phyloP scores from a whole-genome alignment of 768 basidiomycete species.

The Boletus bicolor region DNA sequence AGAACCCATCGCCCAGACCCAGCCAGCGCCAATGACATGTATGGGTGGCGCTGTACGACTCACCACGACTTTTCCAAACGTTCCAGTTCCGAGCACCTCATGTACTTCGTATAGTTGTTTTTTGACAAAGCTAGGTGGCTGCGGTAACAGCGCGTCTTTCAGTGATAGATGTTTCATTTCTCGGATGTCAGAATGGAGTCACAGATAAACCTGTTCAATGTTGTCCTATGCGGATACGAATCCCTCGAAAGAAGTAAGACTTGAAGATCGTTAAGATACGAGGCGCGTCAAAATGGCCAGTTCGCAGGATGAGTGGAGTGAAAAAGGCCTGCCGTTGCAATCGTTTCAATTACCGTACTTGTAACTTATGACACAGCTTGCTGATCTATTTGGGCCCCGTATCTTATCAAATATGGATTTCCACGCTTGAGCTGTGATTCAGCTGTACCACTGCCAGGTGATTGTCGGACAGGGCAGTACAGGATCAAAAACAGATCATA shows the following conservation, averaged over 20 bases:
- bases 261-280: not conserved
- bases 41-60: slow-evolving; percentile 23
- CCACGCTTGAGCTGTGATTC: not conserved
- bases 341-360: not conserved
- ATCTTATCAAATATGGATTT: slow-evolving; percentile 23
- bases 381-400: not conserved
- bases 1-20: not conserved
- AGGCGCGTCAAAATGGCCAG: not conserved
- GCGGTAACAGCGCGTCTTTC: slow-evolving; percentile 66
- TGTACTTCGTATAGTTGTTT: slow-evolving; percentile 80
- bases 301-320: not conserved
- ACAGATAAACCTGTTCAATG: not conserved
- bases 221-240: not conserved
- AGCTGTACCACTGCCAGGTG: not conserved
- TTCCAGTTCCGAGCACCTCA: slow-evolving; percentile 72
- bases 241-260: not conserved
- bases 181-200: not conserved
- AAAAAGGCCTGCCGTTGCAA: not conserved
- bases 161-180: slow-evolving; percentile 36
- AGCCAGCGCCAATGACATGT: not conserved
- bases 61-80: slow-evolving; percentile 90
- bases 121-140: slow-evolving; percentile 83
- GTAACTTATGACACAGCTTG: slow-evolving; percentile 14
- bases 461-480: not conserved
- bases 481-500: not conserved